Base-by-base conservation (phyloP, 2,329 filamentous ascomycete species). In the Exophiala phaeomuriformis region DNA sequence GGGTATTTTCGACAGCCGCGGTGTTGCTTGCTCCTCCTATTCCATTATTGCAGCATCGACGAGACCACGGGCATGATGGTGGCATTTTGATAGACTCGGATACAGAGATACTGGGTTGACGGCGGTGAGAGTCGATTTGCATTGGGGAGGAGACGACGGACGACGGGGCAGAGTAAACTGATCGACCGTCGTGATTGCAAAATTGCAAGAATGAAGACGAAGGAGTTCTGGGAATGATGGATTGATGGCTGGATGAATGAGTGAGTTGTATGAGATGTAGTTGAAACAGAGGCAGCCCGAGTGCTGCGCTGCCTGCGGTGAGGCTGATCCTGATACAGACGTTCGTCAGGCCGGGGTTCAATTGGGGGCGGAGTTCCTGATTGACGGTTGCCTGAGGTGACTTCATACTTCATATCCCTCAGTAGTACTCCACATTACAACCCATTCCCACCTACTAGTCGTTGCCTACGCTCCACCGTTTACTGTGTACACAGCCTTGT, bases 121-220 rank as follows among this genome's bases (percentile, higher is more conserved):
- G 57, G 40, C 61, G 61, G 48, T 63, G 61, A 29, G 61, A 63
- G 46, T 63, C 61, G 44, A 61, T 47, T 53, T 61, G 59, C 61
- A 63, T 63, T 19, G 39, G 49, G 47, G 48, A 12, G 30, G 39
- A 31, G 39, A 41, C 5, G 33, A 37, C 12, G 45, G 39, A 27
- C 27, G n/a, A 41, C 6, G 43, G 40, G 19, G 9, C 10, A 45
- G 19, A 28, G n/a, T 8, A 1, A 37, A n/a, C 35, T 7, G 35
- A 8, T 7, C 35, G 35, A 37, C 35, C 7, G 35, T 37, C 7
- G 35, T 7, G 7, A 7, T 37, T 37, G 7, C 1, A 2, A 19
- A 1, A 1, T 19, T 1, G 19, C 19, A 19, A 19, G 19, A 27
- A 43, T 31, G 29, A 32, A 32, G 12, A 27, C 29, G 42, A 32